A percentile compares a stretch with the other conserved stretches of the same genome.
Evolutionary conservation across 2,329 filamentous ascomycete species (phyloP).

Genomic region (Botrytis deweyae): DNA sequence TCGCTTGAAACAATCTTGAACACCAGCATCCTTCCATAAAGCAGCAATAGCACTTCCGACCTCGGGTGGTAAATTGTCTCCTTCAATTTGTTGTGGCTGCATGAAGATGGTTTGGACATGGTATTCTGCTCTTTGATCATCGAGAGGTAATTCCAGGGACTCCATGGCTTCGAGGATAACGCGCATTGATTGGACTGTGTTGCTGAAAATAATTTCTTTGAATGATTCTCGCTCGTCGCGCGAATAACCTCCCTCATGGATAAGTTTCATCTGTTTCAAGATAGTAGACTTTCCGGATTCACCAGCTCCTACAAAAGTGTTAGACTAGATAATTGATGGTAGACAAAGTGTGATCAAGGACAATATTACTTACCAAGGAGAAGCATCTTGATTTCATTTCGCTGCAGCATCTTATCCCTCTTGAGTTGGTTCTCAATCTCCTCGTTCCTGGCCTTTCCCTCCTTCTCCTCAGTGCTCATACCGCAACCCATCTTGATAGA

Average conservation of each 20-base stretch:
- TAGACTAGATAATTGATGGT: slow-evolving; percentile 10
- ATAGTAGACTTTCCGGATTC: slow-evolving; percentile 96
- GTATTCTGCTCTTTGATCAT: slow-evolving; percentile 51
- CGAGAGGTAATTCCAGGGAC: slow-evolving; percentile 77
- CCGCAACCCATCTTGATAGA: slow-evolving; percentile 92
- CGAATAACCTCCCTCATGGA: slow-evolving; percentile 98
- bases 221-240: slow-evolving; percentile 93
- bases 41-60: slow-evolving; percentile 78
- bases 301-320: slow-evolving; percentile 59
- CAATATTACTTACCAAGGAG: slow-evolving; percentile 74
- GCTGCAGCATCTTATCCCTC: slow-evolving; percentile 96
- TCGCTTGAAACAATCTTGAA: slow-evolving; percentile 89
- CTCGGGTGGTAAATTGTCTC: slow-evolving; percentile 76
- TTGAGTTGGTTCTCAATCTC: slow-evolving; percentile 99
- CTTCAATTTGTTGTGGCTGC: slow-evolving; percentile 62
- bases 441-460: slow-evolving; percentile 99
- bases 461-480: slow-evolving; percentile 99
- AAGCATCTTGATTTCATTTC: slow-evolving; percentile 99
- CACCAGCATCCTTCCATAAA: slow-evolving; percentile 81
- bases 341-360: slow-evolving; percentile 6
- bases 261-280: slow-evolving; percentile 98
- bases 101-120: slow-evolving; percentile 43
- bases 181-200: slow-evolving; percentile 90
- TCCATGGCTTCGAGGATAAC: slow-evolving; percentile 90
- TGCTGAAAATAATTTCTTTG: slow-evolving; percentile 94